Base-by-base conservation (phyloP, 208 protist species). In the Leptomonas seymouri region DNA sequence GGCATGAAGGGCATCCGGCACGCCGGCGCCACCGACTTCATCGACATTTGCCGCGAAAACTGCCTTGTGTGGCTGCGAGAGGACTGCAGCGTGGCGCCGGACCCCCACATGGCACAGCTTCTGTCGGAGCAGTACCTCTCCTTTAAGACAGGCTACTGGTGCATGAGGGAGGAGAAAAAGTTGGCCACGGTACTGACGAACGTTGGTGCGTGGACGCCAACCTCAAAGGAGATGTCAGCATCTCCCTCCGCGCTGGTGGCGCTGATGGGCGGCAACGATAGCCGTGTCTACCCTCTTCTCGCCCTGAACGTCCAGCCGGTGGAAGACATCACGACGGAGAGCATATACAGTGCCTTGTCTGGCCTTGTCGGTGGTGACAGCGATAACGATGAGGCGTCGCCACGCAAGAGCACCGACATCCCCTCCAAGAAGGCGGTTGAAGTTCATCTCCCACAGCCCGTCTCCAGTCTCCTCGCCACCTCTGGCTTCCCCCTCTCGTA, bases 41-140 rank as follows among this genome's bases (percentile, higher is more conserved):
- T 81, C 45, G 63, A 88, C 27, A 54, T 92, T 3, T 96, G 90
- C 71, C 61, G 71, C 18, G 48, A 79, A 53, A 88, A 93, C 66
- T 96, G 90, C 67, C 27, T 93, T 18, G 21, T 96, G 23, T 96
- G 84, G 86, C 54, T 93, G 39, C 90, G 87, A 12, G 56, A 74
- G 39, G 78, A 70, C 69, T 95, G 90, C 57, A 39, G 61, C 9
- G 49, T 46, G 7, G 55, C 49, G 44, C 61, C 80, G 20, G 34
- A 54, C 21, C 28, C 56, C 28, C 58, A 65, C 23, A 76, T 78
- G 60, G 56, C 76, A 9, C 61, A 74, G 46, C 70, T 80, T 9
- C 25, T 91, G 66, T 34, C 50, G 16, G 31, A 67, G 31, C 55
- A 93, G 67, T 92, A 84, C 71, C 70, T 80, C 39, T 84, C 81